Conservation (phyloP, 2,329 filamentous ascomycete species). For the Microsporum canis region DNA sequence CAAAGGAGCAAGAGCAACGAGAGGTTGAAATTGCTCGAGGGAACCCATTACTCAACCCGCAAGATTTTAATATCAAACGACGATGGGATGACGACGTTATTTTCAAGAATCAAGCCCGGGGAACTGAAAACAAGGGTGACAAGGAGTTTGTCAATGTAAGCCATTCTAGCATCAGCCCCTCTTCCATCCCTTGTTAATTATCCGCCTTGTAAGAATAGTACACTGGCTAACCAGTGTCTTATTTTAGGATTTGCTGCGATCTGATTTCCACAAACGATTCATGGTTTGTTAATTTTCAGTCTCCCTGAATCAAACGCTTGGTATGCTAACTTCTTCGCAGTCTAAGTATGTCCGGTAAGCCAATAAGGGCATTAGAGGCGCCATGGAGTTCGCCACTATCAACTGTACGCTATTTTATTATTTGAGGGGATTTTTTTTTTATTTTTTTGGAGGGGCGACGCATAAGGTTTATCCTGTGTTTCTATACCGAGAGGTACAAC, state of each 20-base stretch:
- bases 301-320: background rate
- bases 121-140: constrained; percentile 81
- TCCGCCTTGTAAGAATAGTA: background rate
- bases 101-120: constrained; percentile 96
- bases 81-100: constrained; percentile 98
- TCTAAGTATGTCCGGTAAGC: constrained; percentile 13
- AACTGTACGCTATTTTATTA: background rate
- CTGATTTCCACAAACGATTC: constrained; percentile 95
- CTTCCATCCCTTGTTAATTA: background rate
- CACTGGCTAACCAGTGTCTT: constrained; percentile 10
- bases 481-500: background rate
- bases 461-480: background rate
- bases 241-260: constrained; percentile 71
- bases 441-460: background rate
- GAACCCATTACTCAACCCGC: constrained; percentile 78
- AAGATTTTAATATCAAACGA: constrained; percentile 76
- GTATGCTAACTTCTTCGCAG: constrained; percentile 6
- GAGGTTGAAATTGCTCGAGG: constrained; percentile 84
- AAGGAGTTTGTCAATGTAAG: constrained; percentile 92
- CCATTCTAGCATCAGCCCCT: constrained; percentile 4
- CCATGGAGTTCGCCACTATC: constrained; percentile 1
- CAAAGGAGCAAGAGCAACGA: constrained; percentile 67
- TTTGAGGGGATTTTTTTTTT: background rate
- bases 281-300: constrained; percentile 44
- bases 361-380: constrained; percentile 1